phyloP scores from a whole-genome alignment of 75 land plant genomes.

The Selaginella moellendorffii region DNA sequence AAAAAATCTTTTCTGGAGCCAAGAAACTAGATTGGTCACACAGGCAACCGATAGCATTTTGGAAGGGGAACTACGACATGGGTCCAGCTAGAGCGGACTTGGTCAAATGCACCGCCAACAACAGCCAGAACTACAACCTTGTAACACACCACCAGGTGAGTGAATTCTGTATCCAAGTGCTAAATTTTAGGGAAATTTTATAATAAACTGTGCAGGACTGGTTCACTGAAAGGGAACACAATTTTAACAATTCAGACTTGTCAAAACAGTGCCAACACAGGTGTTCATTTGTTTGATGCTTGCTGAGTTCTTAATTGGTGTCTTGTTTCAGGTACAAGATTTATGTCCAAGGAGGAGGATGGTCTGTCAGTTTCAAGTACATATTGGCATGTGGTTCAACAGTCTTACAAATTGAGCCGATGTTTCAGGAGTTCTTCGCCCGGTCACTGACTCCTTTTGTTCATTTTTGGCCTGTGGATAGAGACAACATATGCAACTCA shows the following conservation, averaged over 20 bases:
- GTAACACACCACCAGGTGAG: too few species aligned
- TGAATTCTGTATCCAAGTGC: too few species aligned
- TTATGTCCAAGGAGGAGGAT: slow-evolving; percentile 51
- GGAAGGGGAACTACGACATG: slow-evolving; percentile 39
- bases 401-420: slow-evolving; percentile 27
- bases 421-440: slow-evolving; percentile 42
- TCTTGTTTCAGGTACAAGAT: slow-evolving; percentile 42
- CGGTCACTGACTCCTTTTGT: slow-evolving; percentile 38
- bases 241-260: too few species aligned
- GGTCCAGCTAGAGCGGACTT: too few species aligned
- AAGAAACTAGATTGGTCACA: slow-evolving; percentile 25
- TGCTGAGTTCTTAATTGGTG: neutral
- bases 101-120: too few species aligned
- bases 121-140: too few species aligned
- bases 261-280: too few species aligned
- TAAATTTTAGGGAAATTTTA: too few species aligned
- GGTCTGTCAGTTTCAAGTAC: slow-evolving; percentile 74
- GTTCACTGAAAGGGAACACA: too few species aligned
- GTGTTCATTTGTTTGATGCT: slow-evolving; percentile 13
- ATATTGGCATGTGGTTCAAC: slow-evolving; percentile 57
- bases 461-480: slow-evolving; percentile 49
- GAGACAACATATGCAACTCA: slow-evolving; percentile 34
- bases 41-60: slow-evolving; percentile 36
- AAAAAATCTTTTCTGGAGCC: too few species aligned
- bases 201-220: too few species aligned